Evolutionary conservation across 352 stramenopile genomes (phyloP), one percentile per base, ranked within the genome.

Genomic region (Pythium brachiatum): DNA sequence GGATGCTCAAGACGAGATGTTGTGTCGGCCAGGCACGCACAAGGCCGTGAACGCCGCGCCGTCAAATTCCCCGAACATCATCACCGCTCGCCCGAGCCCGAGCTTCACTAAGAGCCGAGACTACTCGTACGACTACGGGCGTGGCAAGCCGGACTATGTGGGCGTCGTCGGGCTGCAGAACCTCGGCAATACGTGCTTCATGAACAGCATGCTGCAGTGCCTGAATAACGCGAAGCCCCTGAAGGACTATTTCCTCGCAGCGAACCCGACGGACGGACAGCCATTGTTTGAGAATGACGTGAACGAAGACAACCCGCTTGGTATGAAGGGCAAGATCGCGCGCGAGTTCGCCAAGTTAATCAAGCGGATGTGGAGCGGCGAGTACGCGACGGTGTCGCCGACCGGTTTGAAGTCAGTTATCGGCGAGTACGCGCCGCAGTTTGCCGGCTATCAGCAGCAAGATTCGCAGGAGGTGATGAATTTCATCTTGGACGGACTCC

Each of bases 241-340:
- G 2, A 73, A 82, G 11, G 70, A 94, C 36, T 98, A 98, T 65
- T 97, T 98, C 73, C 55, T 97, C 88, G 58, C 70, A 88, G 20
- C 82, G 75, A 25, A 94, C 6, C 38, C 39, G n/a, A 8, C 39
- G 89, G 64, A 94, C 81, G n/a, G 16, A 58, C 69, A 29, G 89
- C 90, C 57, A 59, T 46, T 88, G 31, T 78, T 79, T 25, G 92
- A 76, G 25, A 74, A 76, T 13, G 86, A 99, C 62, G 84, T 99
- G 44, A 99, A 99, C 66, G 73, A 80, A 60, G 74, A 92, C 20
- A 99, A 99, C 66, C 96, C 97, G 20, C 81, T 99, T 3, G 86
- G 84, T 3, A 92, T 94, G 82, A 91, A 95, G 36, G 97, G 97
- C 9, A 86, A 89, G 58, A 94, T 99, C 61, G 96, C 97, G 2